Evolutionary conservation across 495 filamentous ascomycete genomes (phyloP).

Genomic region (Pyronema domesticum): DNA sequence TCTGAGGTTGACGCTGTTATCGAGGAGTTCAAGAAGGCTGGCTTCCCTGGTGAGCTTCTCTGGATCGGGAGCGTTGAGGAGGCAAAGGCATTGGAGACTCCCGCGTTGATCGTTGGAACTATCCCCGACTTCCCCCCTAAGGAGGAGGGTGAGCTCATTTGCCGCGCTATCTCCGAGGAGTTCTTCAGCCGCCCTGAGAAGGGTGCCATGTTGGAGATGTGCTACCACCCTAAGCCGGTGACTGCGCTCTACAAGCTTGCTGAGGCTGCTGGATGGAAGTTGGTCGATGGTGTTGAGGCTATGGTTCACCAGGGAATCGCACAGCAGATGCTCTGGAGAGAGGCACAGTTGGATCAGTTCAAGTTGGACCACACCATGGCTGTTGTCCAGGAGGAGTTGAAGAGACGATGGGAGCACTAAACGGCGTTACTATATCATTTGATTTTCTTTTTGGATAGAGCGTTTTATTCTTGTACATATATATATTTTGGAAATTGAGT

Average conservation of each 20-base stretch:
- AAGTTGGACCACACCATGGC: constrained; percentile 1
- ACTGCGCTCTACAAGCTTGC: constrained; percentile 44
- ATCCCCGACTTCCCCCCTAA: constrained; percentile 53
- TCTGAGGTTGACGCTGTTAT: constrained; percentile 47
- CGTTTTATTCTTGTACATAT: neutral
- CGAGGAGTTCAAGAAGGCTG: constrained; percentile 34
- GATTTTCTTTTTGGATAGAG: neutral
- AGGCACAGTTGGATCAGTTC: constrained; percentile 8
- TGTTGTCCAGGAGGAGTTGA: constrained; percentile 5
- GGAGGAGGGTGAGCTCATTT: constrained; percentile 38
- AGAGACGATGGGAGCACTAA: constrained; percentile 5
- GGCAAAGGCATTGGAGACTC: constrained; percentile 37
- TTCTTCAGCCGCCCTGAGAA: constrained; percentile 26
- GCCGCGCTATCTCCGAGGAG: constrained; percentile 36
- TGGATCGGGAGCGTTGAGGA: constrained; percentile 39
- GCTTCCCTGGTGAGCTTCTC: constrained; percentile 34
- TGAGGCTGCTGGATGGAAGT: constrained; percentile 43
- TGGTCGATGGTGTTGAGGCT: constrained; percentile 51
- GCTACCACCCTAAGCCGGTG: constrained; percentile 52
- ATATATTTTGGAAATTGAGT: neutral
- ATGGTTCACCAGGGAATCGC: constrained; percentile 62
- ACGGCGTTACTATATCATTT: neutral
- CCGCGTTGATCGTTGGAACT: constrained; percentile 44
- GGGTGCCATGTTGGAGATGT: constrained; percentile 62
- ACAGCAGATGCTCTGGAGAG: constrained; percentile 28